Conservation (phyloP, 805 yeast species). For the Schwanniomyces vanrijiae region DNA sequence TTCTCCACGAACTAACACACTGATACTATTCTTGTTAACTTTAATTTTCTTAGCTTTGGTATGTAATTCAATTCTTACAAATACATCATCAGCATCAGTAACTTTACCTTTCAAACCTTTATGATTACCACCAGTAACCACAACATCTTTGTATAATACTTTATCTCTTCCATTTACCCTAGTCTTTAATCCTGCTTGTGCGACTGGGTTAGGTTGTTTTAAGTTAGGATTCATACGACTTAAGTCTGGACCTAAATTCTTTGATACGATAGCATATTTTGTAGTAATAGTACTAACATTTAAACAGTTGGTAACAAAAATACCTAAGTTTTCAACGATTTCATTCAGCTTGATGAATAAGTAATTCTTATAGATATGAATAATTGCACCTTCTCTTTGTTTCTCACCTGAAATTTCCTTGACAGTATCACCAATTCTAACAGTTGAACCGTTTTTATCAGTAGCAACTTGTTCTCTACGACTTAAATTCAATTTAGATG, state of each 20-base stretch:
- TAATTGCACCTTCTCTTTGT: slow-evolving; percentile 81
- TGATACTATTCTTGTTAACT: slow-evolving; percentile 74
- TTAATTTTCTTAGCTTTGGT: slow-evolving; percentile 87
- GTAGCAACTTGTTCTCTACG: slow-evolving; percentile 79
- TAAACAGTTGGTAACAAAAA: slow-evolving; percentile 75
- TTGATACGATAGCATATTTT: slow-evolving; percentile 67
- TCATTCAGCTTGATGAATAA: slow-evolving; percentile 81
- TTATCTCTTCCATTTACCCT: slow-evolving; percentile 74
- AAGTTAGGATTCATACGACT: slow-evolving; percentile 84
- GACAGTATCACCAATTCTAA: slow-evolving; percentile 90
- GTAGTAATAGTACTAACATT: slow-evolving; percentile 83
- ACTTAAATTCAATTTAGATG: slow-evolving; percentile 65
- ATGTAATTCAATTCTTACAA: slow-evolving; percentile 91
- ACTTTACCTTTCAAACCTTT: slow-evolving; percentile 94
- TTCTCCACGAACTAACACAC: slow-evolving; percentile 68
- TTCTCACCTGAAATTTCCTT: slow-evolving; percentile 66
- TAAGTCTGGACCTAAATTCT: slow-evolving; percentile 61
- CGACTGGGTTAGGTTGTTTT: slow-evolving; percentile 55
- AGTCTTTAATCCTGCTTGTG: slow-evolving; percentile 46
- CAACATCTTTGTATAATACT: slow-evolving; percentile 79
- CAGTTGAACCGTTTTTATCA: slow-evolving; percentile 80
- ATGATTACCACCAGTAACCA: slow-evolving; percentile 87
- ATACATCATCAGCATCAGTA: slow-evolving; percentile 87
- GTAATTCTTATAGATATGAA: slow-evolving; percentile 80
- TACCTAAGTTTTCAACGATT: slow-evolving; percentile 83